These are phyloP conservation scores for Thinopyrum elongatum DNA, from an alignment of 176 grass and related monocot species.

Conservation along the genomic window DNA sequence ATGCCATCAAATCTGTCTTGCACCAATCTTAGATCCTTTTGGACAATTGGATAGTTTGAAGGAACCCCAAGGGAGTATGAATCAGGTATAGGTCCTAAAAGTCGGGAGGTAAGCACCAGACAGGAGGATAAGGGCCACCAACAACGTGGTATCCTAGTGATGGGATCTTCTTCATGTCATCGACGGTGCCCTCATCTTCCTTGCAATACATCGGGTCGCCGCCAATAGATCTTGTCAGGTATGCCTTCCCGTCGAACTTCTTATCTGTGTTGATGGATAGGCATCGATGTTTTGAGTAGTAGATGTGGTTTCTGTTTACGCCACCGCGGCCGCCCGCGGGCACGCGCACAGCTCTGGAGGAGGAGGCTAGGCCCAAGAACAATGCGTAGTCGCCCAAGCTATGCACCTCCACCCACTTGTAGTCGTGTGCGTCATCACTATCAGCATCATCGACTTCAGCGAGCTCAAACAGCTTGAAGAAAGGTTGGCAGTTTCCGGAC, in stretches of 20 bases:
- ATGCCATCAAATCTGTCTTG: too few species aligned
- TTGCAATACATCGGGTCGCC: neutral
- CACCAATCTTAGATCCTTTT: neutral
- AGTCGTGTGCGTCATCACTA: fast-evolving
- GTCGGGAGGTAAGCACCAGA: neutral
- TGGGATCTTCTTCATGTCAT: neutral
- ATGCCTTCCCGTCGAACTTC: neutral
- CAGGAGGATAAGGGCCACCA: neutral
- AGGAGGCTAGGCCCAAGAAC: neutral
- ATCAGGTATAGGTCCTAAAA: neutral
- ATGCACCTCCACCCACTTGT: neutral
- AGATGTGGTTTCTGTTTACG: neutral
- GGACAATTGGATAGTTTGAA: neutral
- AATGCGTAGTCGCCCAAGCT: neutral
- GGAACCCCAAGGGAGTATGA: neutral
- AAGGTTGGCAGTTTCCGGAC: neutral
- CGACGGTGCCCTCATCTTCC: neutral
- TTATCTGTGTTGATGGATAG: neutral
- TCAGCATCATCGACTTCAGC: neutral
- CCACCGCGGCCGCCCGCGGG: neutral
- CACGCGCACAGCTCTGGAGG: neutral
- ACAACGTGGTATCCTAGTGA: neutral
- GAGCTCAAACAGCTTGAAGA: neutral
- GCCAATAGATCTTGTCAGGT: neutral
- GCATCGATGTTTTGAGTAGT: neutral